These are phyloP conservation scores for Cytidiella melzeri DNA, from an alignment of 768 basidiomycete species.

Conservation along the genomic window DNA sequence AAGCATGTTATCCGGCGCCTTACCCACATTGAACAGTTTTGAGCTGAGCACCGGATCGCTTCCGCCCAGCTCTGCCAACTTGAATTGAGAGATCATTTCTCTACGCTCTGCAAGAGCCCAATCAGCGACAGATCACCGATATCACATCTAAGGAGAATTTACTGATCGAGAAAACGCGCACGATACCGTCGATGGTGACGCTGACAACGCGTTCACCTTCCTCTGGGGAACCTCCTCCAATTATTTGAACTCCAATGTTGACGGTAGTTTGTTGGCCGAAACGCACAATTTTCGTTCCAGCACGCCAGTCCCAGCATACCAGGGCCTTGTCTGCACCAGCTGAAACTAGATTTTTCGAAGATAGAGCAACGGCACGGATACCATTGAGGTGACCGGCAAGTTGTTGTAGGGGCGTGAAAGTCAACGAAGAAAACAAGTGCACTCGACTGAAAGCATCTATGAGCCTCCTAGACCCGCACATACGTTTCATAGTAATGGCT, in stretches of 20 bases:
- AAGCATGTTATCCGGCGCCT: conserved; percentile 82
- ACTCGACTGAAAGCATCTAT: conserved; percentile 51
- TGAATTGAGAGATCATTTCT: conserved; percentile 93
- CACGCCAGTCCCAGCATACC: conserved; percentile 89
- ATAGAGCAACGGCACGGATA: conserved; percentile 84
- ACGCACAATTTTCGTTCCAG: conserved; percentile 81
- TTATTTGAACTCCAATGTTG: conserved; percentile 85
- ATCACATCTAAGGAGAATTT: conserved; percentile 24
- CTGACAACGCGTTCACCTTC: conserved; percentile 85
- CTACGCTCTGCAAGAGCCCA: conserved; percentile 43
- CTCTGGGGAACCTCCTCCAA: conserved; percentile 38
- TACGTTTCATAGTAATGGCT: conserved; percentile 15
- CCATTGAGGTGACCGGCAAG: conserved; percentile 84
- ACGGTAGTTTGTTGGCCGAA: conserved; percentile 93
- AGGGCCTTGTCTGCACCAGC: conserved; percentile 71
- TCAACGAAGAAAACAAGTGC: conserved; percentile 81
- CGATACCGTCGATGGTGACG: conserved; percentile 89
- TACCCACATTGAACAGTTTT: conserved; percentile 71
- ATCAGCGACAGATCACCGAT: neutral
- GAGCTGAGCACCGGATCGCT: conserved; percentile 59
- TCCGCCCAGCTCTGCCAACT: conserved; percentile 69
- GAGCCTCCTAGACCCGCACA: neutral
- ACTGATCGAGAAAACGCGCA: conserved; percentile 89
- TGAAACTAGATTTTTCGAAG: conserved; percentile 79
- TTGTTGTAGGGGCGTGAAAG: conserved; percentile 79